Evolutionary conservation across 352 stramenopile species (phyloP).

Genomic region (Globisporangium orthogonon): DNA sequence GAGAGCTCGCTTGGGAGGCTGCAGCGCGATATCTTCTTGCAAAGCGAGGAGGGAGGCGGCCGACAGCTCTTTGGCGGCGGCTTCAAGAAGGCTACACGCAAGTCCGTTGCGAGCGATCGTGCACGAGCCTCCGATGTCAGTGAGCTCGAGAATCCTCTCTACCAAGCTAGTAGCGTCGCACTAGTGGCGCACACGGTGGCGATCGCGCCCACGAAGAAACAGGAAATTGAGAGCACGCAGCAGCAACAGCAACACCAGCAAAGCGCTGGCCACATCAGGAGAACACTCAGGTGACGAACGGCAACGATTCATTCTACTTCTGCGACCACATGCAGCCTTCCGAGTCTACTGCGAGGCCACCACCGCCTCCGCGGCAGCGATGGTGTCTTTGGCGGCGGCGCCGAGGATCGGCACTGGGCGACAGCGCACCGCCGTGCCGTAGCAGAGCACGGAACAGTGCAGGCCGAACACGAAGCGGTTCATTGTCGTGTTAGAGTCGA

Average conservation of each 20-base stretch:
- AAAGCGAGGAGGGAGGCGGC: slow-evolving; percentile 12
- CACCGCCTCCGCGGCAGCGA: slow-evolving; percentile 2
- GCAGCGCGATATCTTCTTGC: slow-evolving; percentile 10
- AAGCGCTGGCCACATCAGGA: neutral
- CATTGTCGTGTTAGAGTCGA: slow-evolving; percentile 84
- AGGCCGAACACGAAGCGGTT: slow-evolving; percentile 80
- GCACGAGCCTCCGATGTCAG: neutral
- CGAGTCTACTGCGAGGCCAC: neutral
- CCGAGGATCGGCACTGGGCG: slow-evolving; percentile 15
- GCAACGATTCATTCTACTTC: neutral
- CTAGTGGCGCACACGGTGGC: neutral
- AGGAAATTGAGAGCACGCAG: neutral
- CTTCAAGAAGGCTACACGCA: slow-evolving; percentile 10
- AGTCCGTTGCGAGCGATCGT: neutral
- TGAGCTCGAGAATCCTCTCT: neutral
- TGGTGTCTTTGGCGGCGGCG: slow-evolving; percentile 9
- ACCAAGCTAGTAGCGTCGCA: neutral
- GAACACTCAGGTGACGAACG: neutral
- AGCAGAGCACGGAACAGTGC: slow-evolving; percentile 76
- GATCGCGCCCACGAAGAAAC: neutral
- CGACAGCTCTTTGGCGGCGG: slow-evolving; percentile 30
- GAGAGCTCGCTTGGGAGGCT: slow-evolving; percentile 4
- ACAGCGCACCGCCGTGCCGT: slow-evolving; percentile 70
- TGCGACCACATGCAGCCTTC: neutral
- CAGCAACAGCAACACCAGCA: neutral